A percentile compares a stretch with the other conserved stretches of the same genome.
These are phyloP conservation scores for Catharanthus roseus DNA, from an alignment of 257 asterid genomes.

Conservation along the genomic window DNA sequence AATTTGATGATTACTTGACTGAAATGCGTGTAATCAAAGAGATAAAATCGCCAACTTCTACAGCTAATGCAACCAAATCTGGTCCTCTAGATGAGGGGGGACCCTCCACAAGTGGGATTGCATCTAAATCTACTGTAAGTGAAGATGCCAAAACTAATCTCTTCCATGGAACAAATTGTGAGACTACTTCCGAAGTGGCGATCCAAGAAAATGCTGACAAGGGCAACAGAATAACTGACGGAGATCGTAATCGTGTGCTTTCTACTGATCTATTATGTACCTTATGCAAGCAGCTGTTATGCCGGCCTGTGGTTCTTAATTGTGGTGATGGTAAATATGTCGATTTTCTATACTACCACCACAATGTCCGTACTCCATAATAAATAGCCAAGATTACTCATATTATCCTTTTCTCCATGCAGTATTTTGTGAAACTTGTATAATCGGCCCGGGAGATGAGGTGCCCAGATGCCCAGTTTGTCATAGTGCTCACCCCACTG, in stretches of 20 bases:
- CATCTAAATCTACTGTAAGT: slow-evolving; percentile 11
- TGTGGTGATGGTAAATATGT: slow-evolving; percentile 62
- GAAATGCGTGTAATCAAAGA: slow-evolving; percentile 22
- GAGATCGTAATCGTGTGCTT: slow-evolving; percentile 24
- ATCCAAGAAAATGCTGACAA: slow-evolving; percentile 14
- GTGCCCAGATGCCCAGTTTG: slow-evolving; percentile 54
- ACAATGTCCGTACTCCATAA: too few species aligned
- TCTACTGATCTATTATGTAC: slow-evolving; percentile 42
- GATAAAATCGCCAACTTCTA: slow-evolving; percentile 16
- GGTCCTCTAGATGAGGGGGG: slow-evolving; percentile 12
- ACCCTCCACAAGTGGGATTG: slow-evolving; percentile 15
- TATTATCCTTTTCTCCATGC: slow-evolving; percentile 23
- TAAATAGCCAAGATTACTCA: slow-evolving; percentile 14
- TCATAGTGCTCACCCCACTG: slow-evolving; percentile 52
- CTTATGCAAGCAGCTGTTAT: slow-evolving; percentile 53
- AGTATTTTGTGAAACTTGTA: slow-evolving; percentile 68
- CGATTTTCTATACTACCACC: slow-evolving; percentile 5
- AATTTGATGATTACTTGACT: slow-evolving; percentile 28
- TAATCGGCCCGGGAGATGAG: slow-evolving; percentile 28
- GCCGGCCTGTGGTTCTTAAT: slow-evolving; percentile 59
- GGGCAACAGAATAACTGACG: slow-evolving; percentile 17
- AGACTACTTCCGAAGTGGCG: slow-evolving; percentile 10
- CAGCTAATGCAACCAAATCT: slow-evolving; percentile 6
- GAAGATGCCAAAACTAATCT: slow-evolving; percentile 14
- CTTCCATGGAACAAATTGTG: slow-evolving; percentile 20